These are phyloP conservation scores for Monilinia vaccinii-corymbosi DNA, from an alignment of 2,329 filamentous ascomycete genomes.

Conservation along the genomic window DNA sequence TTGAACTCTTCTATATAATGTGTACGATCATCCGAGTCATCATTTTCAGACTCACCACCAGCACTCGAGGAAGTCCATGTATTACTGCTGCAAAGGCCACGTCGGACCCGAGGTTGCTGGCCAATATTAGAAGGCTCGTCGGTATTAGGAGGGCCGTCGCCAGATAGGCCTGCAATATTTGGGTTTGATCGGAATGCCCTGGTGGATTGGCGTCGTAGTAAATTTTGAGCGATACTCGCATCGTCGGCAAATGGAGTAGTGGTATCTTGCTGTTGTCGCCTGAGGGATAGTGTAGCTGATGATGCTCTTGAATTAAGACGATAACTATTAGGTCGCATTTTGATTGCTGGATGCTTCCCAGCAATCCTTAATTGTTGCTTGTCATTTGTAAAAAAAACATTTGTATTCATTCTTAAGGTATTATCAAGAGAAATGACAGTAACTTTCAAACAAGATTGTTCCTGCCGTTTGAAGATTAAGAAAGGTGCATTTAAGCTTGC, in stretches of 20 bases:
- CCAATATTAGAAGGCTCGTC: background rate
- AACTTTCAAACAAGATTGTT: background rate
- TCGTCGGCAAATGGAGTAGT: slow-evolving; percentile 16
- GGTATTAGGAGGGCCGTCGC: background rate
- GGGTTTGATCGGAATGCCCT: slow-evolving; percentile 2
- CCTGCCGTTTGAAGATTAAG: background rate
- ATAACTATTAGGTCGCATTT: slow-evolving; percentile 26
- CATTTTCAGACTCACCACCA: slow-evolving; percentile 39
- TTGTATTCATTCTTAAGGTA: background rate
- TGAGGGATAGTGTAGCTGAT: slow-evolving; percentile 22
- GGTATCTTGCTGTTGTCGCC: slow-evolving; percentile 9
- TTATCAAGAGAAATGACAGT: background rate
- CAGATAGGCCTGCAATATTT: background rate
- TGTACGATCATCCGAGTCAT: slow-evolving; percentile 40
- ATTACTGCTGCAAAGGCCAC: slow-evolving; percentile 32
- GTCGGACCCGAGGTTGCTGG: slow-evolving; percentile 1
- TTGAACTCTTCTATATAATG: slow-evolving; percentile 51
- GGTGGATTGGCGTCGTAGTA: slow-evolving; percentile 20
- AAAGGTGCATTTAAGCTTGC: background rate
- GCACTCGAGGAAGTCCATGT: slow-evolving; percentile 52
- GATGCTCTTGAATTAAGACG: slow-evolving; percentile 23
- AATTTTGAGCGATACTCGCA: slow-evolving; percentile 20
- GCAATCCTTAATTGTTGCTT: background rate
- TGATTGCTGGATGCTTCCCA: slow-evolving; percentile 6
- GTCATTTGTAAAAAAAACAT: background rate